Conservation (phyloP, 129 eudicot genomes). For the Tagetes erecta region DNA sequence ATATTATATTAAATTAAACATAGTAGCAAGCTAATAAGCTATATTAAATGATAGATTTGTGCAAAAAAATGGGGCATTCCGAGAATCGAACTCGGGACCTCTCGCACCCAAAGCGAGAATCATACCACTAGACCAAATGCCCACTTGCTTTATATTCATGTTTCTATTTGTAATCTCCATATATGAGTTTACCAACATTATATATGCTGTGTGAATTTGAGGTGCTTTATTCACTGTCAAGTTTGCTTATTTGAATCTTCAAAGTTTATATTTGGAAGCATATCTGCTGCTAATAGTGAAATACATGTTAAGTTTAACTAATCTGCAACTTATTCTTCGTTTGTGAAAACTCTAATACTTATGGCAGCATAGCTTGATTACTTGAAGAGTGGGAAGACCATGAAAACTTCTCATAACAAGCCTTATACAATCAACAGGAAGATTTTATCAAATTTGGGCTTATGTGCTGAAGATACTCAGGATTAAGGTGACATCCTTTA, state of each 20-base stretch:
- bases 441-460: not conserved
- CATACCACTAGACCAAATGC: constrained; percentile 80
- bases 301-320: not conserved
- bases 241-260: not conserved
- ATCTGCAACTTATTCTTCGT: not conserved
- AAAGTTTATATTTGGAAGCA: not conserved
- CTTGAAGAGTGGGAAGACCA: not conserved
- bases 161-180: not conserved
- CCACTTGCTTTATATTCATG: constrained; percentile 18
- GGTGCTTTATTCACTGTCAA: not conserved
- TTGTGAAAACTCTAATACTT: not conserved
- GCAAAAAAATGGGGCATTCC: constrained; percentile 36
- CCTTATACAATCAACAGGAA: not conserved
- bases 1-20: not conserved
- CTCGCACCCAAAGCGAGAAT: constrained; percentile 75
- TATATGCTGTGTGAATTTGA: not conserved
- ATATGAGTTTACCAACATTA: not conserved
- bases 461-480: not conserved
- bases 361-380: not conserved
- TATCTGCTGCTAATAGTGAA: too few relatives aligned
- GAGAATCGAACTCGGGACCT: constrained; percentile 69
- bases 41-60: not conserved
- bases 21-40: not conserved
- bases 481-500: not conserved
- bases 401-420: not conserved